A percentile compares a stretch with the other conserved stretches of the same genome.
Conservation (phyloP, 805 yeast species). For the Saccharomyces mikatae region DNA sequence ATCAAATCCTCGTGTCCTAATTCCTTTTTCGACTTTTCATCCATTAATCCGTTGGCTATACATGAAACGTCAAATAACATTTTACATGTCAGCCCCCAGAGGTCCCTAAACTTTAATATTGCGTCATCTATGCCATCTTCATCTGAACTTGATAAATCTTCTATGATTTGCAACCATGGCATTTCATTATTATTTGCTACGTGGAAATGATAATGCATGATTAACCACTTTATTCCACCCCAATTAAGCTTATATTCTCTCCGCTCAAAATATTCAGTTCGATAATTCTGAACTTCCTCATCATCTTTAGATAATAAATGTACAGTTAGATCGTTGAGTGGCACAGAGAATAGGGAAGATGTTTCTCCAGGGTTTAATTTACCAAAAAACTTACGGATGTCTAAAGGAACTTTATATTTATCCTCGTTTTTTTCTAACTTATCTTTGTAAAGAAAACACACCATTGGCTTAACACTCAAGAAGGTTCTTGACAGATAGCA, state of each 20-base stretch:
- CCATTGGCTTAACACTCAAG: constrained; percentile 75
- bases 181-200: constrained; percentile 47
- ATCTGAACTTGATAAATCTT: constrained; percentile 51
- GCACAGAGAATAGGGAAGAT: constrained; percentile 61
- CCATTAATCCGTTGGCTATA: constrained; percentile 37
- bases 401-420: constrained; percentile 27
- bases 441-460: constrained; percentile 46
- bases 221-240: constrained; percentile 67
- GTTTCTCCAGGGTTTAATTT: constrained; percentile 71
- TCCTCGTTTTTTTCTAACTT: constrained; percentile 16
- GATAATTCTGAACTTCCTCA: constrained; percentile 5
- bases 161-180: constrained; percentile 54
- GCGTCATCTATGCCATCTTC: constrained; percentile 29
- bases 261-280: constrained; percentile 29
- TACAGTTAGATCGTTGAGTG: constrained; percentile 49
- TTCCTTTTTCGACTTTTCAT: constrained; percentile 31
- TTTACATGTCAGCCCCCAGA: constrained; percentile 80
- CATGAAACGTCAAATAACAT: constrained; percentile 64
- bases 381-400: constrained; percentile 29
- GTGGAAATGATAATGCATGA: constrained; percentile 56
- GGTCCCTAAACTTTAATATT: constrained; percentile 45
- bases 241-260: constrained; percentile 40
- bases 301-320: constrained; percentile 6
- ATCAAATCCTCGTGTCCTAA: constrained; percentile 53
- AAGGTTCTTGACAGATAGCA: constrained; percentile 75